Conservation (phyloP, 2,329 filamentous ascomycete species). For the Allantophomopsis cytisporea region DNA sequence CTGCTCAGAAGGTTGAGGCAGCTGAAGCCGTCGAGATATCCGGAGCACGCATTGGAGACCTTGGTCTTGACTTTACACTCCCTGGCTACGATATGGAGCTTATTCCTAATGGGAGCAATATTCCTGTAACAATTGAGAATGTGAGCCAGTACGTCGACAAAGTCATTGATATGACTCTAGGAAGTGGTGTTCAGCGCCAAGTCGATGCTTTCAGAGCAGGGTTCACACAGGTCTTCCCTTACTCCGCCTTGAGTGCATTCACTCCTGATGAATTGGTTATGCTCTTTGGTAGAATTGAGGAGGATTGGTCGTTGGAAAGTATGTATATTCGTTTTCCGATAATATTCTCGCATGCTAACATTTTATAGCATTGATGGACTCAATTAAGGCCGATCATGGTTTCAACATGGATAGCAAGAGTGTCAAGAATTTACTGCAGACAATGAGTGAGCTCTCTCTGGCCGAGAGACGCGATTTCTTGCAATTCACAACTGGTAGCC, state of each 20-base stretch:
- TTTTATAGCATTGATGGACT: constrained; percentile 75
- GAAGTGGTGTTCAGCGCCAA: constrained; percentile 76
- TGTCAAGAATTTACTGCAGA: constrained; percentile 82
- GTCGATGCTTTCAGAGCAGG: constrained; percentile 82
- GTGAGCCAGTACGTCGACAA: constrained; percentile 80
- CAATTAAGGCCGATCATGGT: constrained; percentile 95
- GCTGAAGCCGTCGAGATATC: constrained; percentile 61
- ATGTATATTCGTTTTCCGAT: constrained; percentile 25
- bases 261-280: constrained; percentile 91
- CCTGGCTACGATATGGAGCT: constrained; percentile 90
- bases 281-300: constrained; percentile 82
- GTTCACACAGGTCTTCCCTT: constrained; percentile 94
- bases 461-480: constrained; percentile 81
- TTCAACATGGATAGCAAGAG: constrained; percentile 98
- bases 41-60: constrained; percentile 67
- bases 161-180: constrained; percentile 84
- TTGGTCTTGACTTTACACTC: constrained; percentile 87
- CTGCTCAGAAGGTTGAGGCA: constrained; percentile 57
- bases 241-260: constrained; percentile 81
- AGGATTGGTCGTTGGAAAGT: constrained; percentile 98
- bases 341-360: constrained; percentile 8
- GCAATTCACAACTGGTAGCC: constrained; percentile 95
- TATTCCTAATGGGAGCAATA: constrained; percentile 58
- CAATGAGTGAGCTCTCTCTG: constrained; percentile 75
- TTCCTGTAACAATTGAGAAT: constrained; percentile 74